phyloP scores from a whole-genome alignment of 345 rosid species.

The Melaleuca alternifolia region DNA sequence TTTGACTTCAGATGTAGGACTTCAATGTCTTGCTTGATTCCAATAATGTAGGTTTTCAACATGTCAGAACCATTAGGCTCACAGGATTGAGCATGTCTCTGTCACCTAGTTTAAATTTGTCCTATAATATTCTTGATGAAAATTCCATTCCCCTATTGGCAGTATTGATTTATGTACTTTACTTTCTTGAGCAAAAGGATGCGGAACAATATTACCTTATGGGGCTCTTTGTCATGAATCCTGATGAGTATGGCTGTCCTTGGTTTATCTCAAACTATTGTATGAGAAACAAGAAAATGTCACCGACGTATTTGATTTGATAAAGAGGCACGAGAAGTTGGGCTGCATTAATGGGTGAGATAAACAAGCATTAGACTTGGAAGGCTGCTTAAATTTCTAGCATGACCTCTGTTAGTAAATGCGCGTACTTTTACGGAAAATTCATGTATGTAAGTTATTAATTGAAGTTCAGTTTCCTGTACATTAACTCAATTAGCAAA shows the following conservation, averaged over 20 bases:
- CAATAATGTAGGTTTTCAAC: not conserved
- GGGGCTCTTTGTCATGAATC: not conserved
- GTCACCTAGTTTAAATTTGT: not conserved
- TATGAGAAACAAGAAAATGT: not conserved
- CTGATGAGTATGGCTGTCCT: not conserved
- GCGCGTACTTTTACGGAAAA: not conserved
- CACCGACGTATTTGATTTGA: not conserved
- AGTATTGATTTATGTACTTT: not conserved
- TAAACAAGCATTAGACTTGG: not conserved
- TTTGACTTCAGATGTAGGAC: not conserved
- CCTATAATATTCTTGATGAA: not conserved
- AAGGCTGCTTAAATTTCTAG: not conserved
- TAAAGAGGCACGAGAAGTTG: not conserved
- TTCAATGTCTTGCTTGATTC: not conserved
- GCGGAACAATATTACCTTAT: not conserved
- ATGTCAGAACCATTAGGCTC: not conserved
- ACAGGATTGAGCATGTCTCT: not conserved
- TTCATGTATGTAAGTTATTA: not conserved
- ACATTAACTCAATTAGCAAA: not conserved
- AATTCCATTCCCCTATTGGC: not conserved
- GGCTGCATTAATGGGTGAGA: not conserved
- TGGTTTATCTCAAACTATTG: not conserved
- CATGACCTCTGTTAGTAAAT: not conserved
- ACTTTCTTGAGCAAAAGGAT: not conserved
- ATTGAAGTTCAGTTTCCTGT: not conserved